Conservation (phyloP, 2,329 filamentous ascomycete genomes). For the Penicillium hordei region DNA sequence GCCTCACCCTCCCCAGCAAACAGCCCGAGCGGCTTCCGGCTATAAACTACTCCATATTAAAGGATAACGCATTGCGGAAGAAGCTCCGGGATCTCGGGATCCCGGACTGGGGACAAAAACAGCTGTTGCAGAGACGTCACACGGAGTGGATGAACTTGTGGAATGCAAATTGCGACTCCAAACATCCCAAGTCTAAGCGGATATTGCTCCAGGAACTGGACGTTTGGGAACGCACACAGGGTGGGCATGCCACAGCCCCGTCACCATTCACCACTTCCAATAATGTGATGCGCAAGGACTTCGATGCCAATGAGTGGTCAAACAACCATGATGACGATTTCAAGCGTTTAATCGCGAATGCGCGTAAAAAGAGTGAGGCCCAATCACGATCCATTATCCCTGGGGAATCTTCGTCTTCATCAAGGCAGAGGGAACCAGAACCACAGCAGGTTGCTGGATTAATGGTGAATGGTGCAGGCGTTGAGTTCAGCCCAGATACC, state of each 20-base stretch:
- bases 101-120: slow-evolving; percentile 65
- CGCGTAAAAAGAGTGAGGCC: slow-evolving; percentile 55
- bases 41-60: slow-evolving; percentile 84
- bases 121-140: slow-evolving; percentile 74
- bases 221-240: slow-evolving; percentile 81
- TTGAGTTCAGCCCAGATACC: slow-evolving; percentile 2
- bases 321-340: slow-evolving; percentile 72
- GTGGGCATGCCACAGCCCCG: slow-evolving; percentile 53
- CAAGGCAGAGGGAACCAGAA: slow-evolving; percentile 1
- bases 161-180: slow-evolving; percentile 95
- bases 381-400: slow-evolving; percentile 30
- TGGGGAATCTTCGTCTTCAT: slow-evolving; percentile 12
- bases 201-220: slow-evolving; percentile 79
- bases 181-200: slow-evolving; percentile 65
- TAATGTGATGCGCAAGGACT: slow-evolving; percentile 79
- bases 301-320: slow-evolving; percentile 77
- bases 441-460: slow-evolving; percentile 1
- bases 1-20: slow-evolving; percentile 31
- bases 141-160: slow-evolving; percentile 93
- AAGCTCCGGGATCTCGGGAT: slow-evolving; percentile 82
- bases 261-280: slow-evolving; percentile 24
- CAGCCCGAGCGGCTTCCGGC: slow-evolving; percentile 68
- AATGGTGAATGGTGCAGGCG: background rate
- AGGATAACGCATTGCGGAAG: slow-evolving; percentile 72
- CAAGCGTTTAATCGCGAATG: slow-evolving; percentile 73